Conservation (phyloP, 306 rosid species). For the Canavalia ensiformis region DNA sequence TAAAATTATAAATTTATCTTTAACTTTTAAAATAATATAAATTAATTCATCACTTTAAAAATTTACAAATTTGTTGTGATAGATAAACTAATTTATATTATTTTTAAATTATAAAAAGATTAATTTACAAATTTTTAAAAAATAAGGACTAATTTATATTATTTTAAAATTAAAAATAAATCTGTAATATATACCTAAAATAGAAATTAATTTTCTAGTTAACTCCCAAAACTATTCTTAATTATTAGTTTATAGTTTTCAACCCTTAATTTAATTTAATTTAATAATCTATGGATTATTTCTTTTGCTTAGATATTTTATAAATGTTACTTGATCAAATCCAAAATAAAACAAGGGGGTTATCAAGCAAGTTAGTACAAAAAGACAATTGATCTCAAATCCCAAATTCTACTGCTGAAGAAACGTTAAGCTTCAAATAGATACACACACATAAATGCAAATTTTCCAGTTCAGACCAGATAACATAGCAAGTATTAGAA, state of each 20-base stretch:
- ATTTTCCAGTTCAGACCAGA: constrained; percentile 15
- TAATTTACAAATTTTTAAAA: too few relatives aligned
- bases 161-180: too few relatives aligned
- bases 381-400: not conserved
- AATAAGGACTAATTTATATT: too few relatives aligned
- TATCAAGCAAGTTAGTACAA: not conserved
- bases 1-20: too few relatives aligned
- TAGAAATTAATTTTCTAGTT: too few relatives aligned
- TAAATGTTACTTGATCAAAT: not conserved
- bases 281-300: not conserved
- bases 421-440: not conserved
- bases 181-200: too few relatives aligned
- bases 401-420: not conserved
- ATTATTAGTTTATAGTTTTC: not conserved
- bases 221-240: not conserved
- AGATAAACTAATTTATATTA: too few relatives aligned
- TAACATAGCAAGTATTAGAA: not conserved
- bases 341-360: not conserved
- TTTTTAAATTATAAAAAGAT: too few relatives aligned
- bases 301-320: not conserved
- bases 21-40: too few relatives aligned
- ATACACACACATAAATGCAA: not conserved
- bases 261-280: not conserved
- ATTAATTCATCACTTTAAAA: too few relatives aligned
- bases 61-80: too few relatives aligned